Evolutionary conservation across 2,329 filamentous ascomycete genomes (phyloP), one percentile per base, ranked within the genome.

Genomic region (Paracorniculantispora psalliotae): DNA sequence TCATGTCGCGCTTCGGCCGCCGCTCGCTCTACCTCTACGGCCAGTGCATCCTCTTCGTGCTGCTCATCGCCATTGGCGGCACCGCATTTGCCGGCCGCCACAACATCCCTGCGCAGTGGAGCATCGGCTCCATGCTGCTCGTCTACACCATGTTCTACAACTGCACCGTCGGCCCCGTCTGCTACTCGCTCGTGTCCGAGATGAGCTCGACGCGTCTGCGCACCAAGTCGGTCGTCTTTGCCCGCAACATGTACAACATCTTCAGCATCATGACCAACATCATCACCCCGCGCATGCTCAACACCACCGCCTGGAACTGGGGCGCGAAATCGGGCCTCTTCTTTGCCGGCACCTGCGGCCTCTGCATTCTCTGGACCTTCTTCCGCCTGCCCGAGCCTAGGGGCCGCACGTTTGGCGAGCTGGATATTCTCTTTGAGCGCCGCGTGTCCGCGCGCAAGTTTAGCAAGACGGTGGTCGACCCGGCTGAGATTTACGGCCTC

Each of bases 111-210:
- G 72, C 73, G 59, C 71, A 68, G n/a, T 72, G 74, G 69, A 68
- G 68, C 23, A 71, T 73, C 44, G 73, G 73, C 5, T 72, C 73
- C 7, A 69, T 75, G 57, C 70, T 74, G 2, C 63, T 74, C 23
- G 68, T 77, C 61, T 79, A 78, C 68, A 77, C 75, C 21, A 74
- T 79, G 30, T 71, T 76, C 51, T 76, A 75, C 57, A 68, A 75
- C 60, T 66, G 66, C 41, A 75, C 73, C 5, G 70, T 76, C 26
- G 73, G 73, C 0, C 73, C 62, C 39, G 90, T 96, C 26, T 92
- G 89, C 74, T 96, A 94, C 75, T 93, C 90, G 0, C 81, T 96
- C 35, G 91, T 96, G 4, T 83, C 78, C 1, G 78, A 80, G 65
- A 62, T 79, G 3, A 72, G 73, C 0, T 77, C 76, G 0, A 78